Conservation (phyloP, 257 asterid genomes). For the Ligustrum vulgare region DNA sequence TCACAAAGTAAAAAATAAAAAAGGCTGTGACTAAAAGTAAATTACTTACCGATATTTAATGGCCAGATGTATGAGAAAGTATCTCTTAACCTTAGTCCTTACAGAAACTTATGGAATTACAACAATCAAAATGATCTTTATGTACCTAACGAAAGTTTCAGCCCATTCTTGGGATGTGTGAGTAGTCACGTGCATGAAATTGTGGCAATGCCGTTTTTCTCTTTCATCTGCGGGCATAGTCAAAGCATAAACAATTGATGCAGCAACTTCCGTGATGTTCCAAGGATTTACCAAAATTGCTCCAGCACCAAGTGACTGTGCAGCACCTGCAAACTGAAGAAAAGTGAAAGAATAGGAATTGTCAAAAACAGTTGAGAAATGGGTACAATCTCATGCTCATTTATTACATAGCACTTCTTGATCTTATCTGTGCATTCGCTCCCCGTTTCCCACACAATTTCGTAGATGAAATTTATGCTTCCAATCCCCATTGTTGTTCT, state of each 20-base stretch:
- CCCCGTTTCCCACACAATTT: neutral
- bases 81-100: neutral
- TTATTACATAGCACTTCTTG: neutral
- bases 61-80: neutral
- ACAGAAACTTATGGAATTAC: neutral
- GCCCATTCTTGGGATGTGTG: conserved; percentile 98
- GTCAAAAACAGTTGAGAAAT: neutral
- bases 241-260: conserved; percentile 76
- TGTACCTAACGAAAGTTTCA: conserved; percentile 84
- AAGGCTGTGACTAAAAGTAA: neutral
- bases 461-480: neutral
- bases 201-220: conserved; percentile 83
- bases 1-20: neutral
- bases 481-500: neutral
- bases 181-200: conserved; percentile 78
- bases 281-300: conserved; percentile 89
- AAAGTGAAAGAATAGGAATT: neutral
- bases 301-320: conserved; percentile 96
- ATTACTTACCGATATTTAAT: neutral
- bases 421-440: neutral
- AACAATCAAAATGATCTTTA: neutral
- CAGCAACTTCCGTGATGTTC: conserved; percentile 86
- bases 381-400: neutral
- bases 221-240: conserved; percentile 77
- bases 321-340: conserved; percentile 91